Evolutionary conservation across 352 stramenopile species (phyloP).

Genomic region (Phytophthora citrophthora): DNA sequence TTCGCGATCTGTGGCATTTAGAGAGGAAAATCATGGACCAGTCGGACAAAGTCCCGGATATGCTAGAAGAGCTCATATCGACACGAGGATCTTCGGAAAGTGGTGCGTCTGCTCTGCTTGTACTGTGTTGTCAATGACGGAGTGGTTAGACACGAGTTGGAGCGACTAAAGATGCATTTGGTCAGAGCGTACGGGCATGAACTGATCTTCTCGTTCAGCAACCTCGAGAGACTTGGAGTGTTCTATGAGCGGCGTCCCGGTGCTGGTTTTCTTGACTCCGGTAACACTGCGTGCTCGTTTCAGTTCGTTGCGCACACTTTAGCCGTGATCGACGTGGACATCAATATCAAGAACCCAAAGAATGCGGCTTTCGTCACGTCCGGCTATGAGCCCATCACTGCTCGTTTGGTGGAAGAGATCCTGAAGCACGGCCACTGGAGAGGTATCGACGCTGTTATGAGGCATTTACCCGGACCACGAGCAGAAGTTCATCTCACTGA

Average conservation of each 20-base stretch:
- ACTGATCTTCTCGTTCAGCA: conserved; percentile 73
- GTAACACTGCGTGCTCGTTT: conserved; percentile 32
- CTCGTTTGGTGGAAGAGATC: conserved; percentile 71
- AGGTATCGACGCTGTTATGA: conserved; percentile 56
- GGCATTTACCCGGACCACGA: conserved; percentile 53
- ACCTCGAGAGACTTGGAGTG: conserved; percentile 58
- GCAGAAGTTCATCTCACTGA: conserved; percentile 52
- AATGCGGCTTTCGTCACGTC: conserved; percentile 74
- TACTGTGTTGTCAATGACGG: conserved; percentile 63
- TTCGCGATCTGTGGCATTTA: conserved; percentile 70
- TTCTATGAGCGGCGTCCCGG: conserved; percentile 37
- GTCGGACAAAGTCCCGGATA: conserved; percentile 38
- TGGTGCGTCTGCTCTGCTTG: conserved; percentile 72
- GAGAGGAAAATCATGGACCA: conserved; percentile 75
- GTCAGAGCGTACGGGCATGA: conserved; percentile 79
- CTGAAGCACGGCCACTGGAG: conserved; percentile 58
- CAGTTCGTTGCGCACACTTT: conserved; percentile 38
- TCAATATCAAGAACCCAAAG: conserved; percentile 60
- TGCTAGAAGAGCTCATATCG: conserved; percentile 69
- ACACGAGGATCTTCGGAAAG: conserved; percentile 54
- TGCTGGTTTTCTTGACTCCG: conserved; percentile 5
- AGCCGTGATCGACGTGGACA: conserved; percentile 59
- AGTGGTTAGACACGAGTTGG: conserved; percentile 37
- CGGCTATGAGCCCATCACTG: conserved; percentile 75
- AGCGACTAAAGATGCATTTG: conserved; percentile 61